These are phyloP conservation scores for Kodamaea hsintzibuensis DNA, from an alignment of 805 yeast species.

Conservation along the genomic window DNA sequence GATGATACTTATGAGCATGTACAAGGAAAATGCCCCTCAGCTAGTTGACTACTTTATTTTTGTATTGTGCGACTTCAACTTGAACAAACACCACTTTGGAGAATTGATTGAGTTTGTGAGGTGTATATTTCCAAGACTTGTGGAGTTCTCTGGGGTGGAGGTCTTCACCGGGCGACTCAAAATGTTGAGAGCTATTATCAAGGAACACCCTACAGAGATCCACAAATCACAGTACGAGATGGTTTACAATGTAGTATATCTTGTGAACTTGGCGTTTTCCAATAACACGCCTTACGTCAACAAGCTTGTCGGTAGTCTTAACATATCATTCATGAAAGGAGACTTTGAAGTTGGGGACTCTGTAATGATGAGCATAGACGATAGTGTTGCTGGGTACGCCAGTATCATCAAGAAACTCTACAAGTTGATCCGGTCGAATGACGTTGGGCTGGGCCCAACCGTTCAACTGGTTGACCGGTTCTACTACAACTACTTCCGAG, in stretches of 20 bases:
- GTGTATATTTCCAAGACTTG: conserved; percentile 16
- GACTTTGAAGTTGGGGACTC: background rate
- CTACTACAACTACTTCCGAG: conserved; percentile 19
- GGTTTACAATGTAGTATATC: conserved; percentile 19
- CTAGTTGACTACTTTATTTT: conserved; percentile 16
- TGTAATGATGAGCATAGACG: background rate
- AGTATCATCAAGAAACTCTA: background rate
- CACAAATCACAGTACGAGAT: conserved; percentile 21
- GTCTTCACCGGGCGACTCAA: background rate
- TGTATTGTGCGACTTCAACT: conserved; percentile 30
- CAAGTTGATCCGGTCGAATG: background rate
- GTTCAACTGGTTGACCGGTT: conserved; percentile 8
- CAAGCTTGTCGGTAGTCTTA: background rate
- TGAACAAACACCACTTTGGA: conserved; percentile 18
- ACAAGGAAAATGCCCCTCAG: background rate
- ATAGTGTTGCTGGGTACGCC: background rate
- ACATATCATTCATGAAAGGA: background rate
- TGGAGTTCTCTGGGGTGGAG: background rate
- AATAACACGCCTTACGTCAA: background rate
- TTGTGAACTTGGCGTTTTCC: conserved; percentile 13
- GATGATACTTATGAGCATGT: conserved; percentile 10
- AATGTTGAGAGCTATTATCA: conserved; percentile 9
- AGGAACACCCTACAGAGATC: conserved; percentile 6
- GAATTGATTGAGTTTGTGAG: conserved; percentile 17
- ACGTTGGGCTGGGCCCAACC: background rate